Percentiles rank a stretch among this genome's conserved stretches.
Conservation (phyloP, 2,329 filamentous ascomycete species). For the Colletotrichum sojae region DNA sequence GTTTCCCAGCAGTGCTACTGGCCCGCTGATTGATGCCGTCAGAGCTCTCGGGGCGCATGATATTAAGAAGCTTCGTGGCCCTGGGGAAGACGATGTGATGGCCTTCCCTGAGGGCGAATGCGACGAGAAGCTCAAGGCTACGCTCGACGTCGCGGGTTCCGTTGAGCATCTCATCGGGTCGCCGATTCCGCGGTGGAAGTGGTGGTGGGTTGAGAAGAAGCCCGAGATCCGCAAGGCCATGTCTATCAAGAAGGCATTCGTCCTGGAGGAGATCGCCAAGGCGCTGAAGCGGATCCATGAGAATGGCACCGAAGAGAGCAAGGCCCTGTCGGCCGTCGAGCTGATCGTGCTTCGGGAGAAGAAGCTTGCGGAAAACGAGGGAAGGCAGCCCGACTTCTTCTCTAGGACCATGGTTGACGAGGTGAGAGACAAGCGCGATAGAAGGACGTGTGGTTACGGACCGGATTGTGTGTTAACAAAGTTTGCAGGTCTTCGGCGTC, state of each 20-base stretch:
- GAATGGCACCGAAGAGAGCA: slow-evolving; percentile 24
- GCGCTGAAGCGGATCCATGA: slow-evolving; percentile 24
- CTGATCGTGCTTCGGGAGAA: slow-evolving; percentile 37
- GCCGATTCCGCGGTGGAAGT: slow-evolving; percentile 32
- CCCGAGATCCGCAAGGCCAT: slow-evolving; percentile 8
- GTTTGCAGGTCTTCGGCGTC: slow-evolving; percentile 45
- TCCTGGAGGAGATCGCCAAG: slow-evolving; percentile 28
- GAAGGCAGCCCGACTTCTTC: slow-evolving; percentile 34
- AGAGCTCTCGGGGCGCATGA: slow-evolving; percentile 6
- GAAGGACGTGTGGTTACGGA: no score
- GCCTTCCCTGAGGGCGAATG: slow-evolving; percentile 19
- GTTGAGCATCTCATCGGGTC: slow-evolving; percentile 27
- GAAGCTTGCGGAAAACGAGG: slow-evolving; percentile 36
- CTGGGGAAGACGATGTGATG: neutral
- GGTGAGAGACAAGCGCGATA: neutral
- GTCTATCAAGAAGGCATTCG: slow-evolving; percentile 15
- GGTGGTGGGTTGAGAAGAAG: slow-evolving; percentile 20
- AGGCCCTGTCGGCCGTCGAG: slow-evolving; percentile 35
- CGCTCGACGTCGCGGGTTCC: slow-evolving; percentile 19
- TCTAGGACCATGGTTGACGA: slow-evolving; percentile 31
- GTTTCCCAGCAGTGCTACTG: slow-evolving; percentile 24
- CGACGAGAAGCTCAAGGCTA: slow-evolving; percentile 34
- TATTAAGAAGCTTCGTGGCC: neutral
- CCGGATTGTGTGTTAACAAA: neutral
- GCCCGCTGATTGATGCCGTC: slow-evolving; percentile 11